Conservation (phyloP, 768 basidiomycete genomes). For the Naematelia aurantialba region DNA sequence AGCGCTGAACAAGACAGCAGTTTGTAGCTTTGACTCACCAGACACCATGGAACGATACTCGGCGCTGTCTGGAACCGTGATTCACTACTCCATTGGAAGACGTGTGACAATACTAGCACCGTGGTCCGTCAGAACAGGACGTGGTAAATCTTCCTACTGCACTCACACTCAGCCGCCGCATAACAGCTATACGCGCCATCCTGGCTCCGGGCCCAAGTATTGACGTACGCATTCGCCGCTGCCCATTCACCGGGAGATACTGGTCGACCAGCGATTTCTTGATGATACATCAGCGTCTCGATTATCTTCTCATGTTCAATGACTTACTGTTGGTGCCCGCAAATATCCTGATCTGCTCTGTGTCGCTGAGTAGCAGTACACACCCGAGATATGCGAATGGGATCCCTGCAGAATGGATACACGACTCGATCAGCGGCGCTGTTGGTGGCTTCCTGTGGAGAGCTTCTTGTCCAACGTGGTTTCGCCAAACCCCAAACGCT, state of each 20-base stretch:
- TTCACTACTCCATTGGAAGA: conserved; percentile 15
- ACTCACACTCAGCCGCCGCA: conserved; percentile 15
- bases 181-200: conserved; percentile 14
- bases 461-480: conserved; percentile 12
- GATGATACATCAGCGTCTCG: not conserved
- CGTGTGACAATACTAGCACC: conserved; percentile 10
- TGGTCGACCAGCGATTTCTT: conserved; percentile 19
- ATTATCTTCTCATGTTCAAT: too few relatives aligned
- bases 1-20: not conserved
- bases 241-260: conserved; percentile 21
- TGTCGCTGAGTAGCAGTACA: conserved; percentile 21
- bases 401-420: conserved; percentile 14
- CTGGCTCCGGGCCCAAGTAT: conserved; percentile 19
- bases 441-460: not conserved
- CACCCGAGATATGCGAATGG: conserved; percentile 20
- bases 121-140: conserved; percentile 1
- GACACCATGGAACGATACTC: conserved; percentile 16
- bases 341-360: conserved; percentile 20
- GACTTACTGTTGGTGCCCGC: conserved; percentile 21
- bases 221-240: conserved; percentile 19
- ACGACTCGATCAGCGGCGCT: too few relatives aligned
- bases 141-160: not conserved
- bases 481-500: conserved; percentile 16
- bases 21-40: conserved; percentile 5
- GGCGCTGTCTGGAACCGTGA: conserved; percentile 9